Conservation (phyloP, 1,284 basidiomycete genomes). For the Pyrrhoderma lamaoense region DNA sequence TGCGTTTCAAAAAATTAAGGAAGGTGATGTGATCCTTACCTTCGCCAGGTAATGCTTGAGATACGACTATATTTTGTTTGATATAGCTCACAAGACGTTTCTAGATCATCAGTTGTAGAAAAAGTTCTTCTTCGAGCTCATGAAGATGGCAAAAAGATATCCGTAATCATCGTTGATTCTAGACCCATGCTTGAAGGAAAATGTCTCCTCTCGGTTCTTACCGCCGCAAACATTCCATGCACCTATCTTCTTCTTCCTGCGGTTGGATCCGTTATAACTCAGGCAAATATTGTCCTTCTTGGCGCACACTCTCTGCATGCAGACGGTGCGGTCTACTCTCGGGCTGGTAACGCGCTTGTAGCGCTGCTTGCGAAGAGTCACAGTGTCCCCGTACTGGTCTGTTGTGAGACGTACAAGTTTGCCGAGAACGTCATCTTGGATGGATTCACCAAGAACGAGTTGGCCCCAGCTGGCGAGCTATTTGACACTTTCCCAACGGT, state of each 20-base stretch:
- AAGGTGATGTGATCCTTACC: constrained; percentile 89
- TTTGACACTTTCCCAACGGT: constrained; percentile 32
- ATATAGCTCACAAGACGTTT: constrained; percentile 6
- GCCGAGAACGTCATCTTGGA: constrained; percentile 91
- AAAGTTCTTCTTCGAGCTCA: constrained; percentile 81
- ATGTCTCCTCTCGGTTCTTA: constrained; percentile 66
- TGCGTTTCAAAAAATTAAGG: constrained; percentile 88
- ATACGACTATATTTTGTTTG: constrained; percentile 3
- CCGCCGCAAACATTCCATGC: constrained; percentile 72
- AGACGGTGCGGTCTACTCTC: constrained; percentile 90
- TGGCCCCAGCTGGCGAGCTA: constrained; percentile 37
- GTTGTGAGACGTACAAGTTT: constrained; percentile 99
- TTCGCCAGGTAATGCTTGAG: constrained; percentile 66
- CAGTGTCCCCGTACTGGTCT: constrained; percentile 90
- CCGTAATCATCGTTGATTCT: constrained; percentile 92
- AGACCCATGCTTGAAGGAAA: constrained; percentile 92
- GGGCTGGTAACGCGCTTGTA: constrained; percentile 92
- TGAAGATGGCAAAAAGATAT: constrained; percentile 68
- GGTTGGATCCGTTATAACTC: constrained; percentile 75
- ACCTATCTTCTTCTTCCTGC: constrained; percentile 92
- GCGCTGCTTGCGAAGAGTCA: constrained; percentile 93
- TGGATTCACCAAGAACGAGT: constrained; percentile 93
- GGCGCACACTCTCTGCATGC: constrained; percentile 93
- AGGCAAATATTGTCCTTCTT: constrained; percentile 75
- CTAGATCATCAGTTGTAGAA: constrained; percentile 90